Base-by-base conservation (phyloP, 2,329 filamentous ascomycete genomes). In the Pleoardoris graminearum region DNA sequence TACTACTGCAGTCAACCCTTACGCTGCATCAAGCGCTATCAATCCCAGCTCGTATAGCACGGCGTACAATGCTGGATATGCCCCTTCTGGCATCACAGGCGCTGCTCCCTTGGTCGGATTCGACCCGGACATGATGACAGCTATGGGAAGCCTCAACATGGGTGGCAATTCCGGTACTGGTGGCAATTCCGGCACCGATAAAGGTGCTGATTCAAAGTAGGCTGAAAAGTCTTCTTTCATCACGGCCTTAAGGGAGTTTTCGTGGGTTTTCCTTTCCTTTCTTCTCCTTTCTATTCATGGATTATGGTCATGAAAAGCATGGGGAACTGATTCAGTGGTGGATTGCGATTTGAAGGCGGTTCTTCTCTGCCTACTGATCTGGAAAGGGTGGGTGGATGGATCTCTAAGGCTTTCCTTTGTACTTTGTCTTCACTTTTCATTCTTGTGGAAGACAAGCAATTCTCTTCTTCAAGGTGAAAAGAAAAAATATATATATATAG, bases 1-100 rank as follows among this genome's bases (percentile, higher is more conserved):
- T 43, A 51, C 58, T 7, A 50, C 53, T 14, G 48, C 48, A 4
- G n/a, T 7, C 5, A 32, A 22, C 16, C 41, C 41, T 4, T 32
- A 43, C 17, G 41, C 41, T 22, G 17, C 27, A 7, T 44, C 41
- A 2, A 32, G 3, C 17, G 25, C 39, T 21, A 17, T 30, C 12
- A 17, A 21, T 14, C 11, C 39, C 1, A 41, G 23, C 14, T 14
- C 39, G 1, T 43, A 43, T 17, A 21, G 23, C 39, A 29, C 25
- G 5, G 7, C 8, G 6, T 43, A 14, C 25, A 27, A 43, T 6
- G 11, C 6, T n/a, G 43, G 21, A 17, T 61, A 62, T 27, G 3
- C 29, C 12, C 3, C 25, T 10, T 33, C 35, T 17, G 36, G 23
- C 14, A 57, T 58, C 50, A 51, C 35, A 16, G 42, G 42, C 16